Evolutionary conservation across 1,139 yeast species (phyloP).

Genomic region (Geotrichum siamense): DNA sequence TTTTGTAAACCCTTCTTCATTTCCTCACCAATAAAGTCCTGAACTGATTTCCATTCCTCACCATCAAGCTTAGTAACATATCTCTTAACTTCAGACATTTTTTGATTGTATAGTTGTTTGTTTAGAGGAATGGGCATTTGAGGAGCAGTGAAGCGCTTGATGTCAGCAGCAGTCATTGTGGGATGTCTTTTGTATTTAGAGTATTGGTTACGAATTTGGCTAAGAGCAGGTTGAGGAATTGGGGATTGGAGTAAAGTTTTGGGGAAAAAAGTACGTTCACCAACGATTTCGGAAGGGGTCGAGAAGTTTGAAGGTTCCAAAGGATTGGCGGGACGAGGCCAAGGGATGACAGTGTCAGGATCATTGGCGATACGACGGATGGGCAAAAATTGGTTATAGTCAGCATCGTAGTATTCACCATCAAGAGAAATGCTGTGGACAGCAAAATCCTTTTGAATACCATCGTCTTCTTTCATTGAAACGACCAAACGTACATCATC

Average conservation of each 20-base stretch:
- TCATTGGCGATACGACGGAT: constrained; percentile 67
- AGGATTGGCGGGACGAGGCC: constrained; percentile 71
- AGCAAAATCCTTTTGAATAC: constrained; percentile 51
- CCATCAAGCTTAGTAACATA: constrained; percentile 28
- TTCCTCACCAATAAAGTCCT: constrained; percentile 54
- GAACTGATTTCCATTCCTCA: constrained; percentile 44
- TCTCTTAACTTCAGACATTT: constrained; percentile 8
- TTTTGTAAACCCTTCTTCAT: constrained; percentile 40
- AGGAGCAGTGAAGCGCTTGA: constrained; percentile 41
- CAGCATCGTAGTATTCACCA: constrained; percentile 64
- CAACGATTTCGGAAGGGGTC: constrained; percentile 54
- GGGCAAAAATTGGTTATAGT: constrained; percentile 69
- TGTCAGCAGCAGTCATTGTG: constrained; percentile 14
- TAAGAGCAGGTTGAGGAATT: constrained; percentile 58
- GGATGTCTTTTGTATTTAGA: constrained; percentile 39
- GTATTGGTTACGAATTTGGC: constrained; percentile 67
- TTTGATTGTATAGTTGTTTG: constrained; percentile 14
- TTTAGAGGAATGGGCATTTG: constrained; percentile 54
- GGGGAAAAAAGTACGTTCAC: constrained; percentile 69
- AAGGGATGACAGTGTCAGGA: constrained; percentile 64
- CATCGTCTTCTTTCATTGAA: constrained; percentile 57
- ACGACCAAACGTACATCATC: constrained; percentile 70
- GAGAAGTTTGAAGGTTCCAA: constrained; percentile 49
- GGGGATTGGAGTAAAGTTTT: constrained; percentile 61
- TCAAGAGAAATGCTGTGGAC: constrained; percentile 64